Percentiles rank a stretch among this genome's conserved stretches.
Evolutionary conservation across 306 rosid species (phyloP).

Genomic region (Cucurbita pepo): DNA sequence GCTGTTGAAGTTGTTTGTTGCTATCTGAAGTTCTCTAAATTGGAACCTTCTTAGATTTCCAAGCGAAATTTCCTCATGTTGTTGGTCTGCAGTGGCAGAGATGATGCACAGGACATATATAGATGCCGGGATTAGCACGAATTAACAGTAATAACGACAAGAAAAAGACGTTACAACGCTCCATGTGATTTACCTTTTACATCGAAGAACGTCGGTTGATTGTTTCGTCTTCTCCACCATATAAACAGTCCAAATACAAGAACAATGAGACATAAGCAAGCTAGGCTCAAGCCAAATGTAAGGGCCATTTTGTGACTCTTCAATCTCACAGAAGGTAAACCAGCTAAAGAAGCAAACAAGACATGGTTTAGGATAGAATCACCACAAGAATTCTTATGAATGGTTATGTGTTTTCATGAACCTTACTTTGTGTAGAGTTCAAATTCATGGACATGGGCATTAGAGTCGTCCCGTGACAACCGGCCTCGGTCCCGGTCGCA

Average conservation of each 20-base stretch:
- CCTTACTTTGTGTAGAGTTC: conserved; percentile 45
- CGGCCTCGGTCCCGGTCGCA: conserved; percentile 60
- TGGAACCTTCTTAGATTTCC: conserved; percentile 85
- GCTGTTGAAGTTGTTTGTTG: conserved; percentile 80
- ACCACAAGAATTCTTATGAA: not conserved
- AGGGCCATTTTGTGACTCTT: conserved; percentile 64
- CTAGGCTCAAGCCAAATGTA: conserved; percentile 73
- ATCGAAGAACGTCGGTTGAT: conserved; percentile 61
- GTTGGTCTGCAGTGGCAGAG: conserved; percentile 27
- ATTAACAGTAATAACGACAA: not conserved
- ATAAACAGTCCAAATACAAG: conserved; percentile 59
- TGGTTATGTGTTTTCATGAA: not conserved
- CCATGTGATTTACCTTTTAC: conserved; percentile 41
- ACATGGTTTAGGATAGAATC: conserved; percentile 14
- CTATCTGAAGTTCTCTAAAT: conserved; percentile 73
- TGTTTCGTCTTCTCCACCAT: conserved; percentile 73
- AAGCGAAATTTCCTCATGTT: conserved; percentile 70
- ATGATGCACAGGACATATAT: not conserved
- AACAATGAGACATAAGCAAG: conserved; percentile 65
- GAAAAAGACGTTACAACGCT: not conserved
- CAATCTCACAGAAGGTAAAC: conserved; percentile 33
- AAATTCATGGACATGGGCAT: conserved; percentile 94
- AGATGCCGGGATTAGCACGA: not conserved
- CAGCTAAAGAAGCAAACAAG: conserved; percentile 35
- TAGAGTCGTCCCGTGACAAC: conserved; percentile 56